These are phyloP conservation scores for Thraustotheca clavata DNA, from an alignment of 352 stramenopile genomes.

Conservation along the genomic window DNA sequence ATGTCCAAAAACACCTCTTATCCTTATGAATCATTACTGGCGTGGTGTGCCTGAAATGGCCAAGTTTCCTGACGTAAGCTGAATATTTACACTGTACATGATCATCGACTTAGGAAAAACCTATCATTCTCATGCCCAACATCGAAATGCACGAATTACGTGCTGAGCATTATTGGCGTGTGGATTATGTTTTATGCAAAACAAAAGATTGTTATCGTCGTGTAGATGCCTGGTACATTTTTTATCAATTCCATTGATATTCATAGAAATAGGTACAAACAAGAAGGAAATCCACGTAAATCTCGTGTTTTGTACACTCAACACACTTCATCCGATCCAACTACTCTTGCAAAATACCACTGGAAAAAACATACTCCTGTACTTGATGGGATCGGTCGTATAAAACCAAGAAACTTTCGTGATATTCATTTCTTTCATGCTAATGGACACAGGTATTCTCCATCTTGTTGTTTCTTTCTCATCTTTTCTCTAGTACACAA, in stretches of 20 bases:
- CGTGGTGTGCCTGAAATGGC: conserved; percentile 18
- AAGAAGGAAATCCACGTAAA: conserved; percentile 47
- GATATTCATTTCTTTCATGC: conserved; percentile 1
- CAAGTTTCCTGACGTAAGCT: conserved; percentile 23
- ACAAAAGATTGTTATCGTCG: conserved; percentile 35
- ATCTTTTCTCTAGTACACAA: conserved; percentile 25
- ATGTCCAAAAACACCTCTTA: conserved; percentile 36
- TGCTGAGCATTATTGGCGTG: conserved; percentile 35
- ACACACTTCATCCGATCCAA: conserved; percentile 48
- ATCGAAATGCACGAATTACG: conserved; percentile 52
- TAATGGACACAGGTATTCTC: conserved; percentile 12
- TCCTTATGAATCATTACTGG: conserved; percentile 62
- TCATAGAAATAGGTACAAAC: conserved; percentile 26
- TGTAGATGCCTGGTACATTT: conserved; percentile 27
- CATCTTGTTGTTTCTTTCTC: neutral
- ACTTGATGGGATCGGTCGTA: neutral
- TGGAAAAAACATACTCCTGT: neutral
- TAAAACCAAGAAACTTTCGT: neutral
- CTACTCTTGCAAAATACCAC: conserved; percentile 27
- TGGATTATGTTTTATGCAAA: conserved; percentile 54
- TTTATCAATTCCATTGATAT: neutral
- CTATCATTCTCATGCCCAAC: conserved; percentile 24
- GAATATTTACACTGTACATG: neutral
- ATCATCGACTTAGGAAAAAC: conserved; percentile 25
- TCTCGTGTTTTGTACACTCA: conserved; percentile 43